Evolutionary conservation across 1,284 basidiomycete species (phyloP), one percentile per base, ranked within the genome.

Genomic region (Ganoderma leucocontextum): DNA sequence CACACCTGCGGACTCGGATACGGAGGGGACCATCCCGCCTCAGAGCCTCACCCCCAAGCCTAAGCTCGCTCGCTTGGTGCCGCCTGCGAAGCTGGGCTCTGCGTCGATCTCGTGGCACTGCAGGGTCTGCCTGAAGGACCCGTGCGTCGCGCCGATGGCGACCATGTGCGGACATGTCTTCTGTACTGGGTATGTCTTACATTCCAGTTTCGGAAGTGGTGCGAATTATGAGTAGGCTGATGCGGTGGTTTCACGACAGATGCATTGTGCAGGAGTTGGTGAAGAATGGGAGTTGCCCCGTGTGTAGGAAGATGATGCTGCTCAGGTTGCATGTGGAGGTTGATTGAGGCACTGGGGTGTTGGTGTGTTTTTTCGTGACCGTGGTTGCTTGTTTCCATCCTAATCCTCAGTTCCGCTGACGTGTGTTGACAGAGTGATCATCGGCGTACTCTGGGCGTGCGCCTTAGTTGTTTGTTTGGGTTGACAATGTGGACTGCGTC

Each of bases 111-210:
- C 58, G 25, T 79, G 77, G 75, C 76, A 77, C 59, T 79, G 78
- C 66, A 66, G 78, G 60, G 67, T 75, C 39, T 79, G 78, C 67
- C 63, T 75, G 57, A 68, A 75, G 62, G 77, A 78, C 38, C 75
- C 77, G 52, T 74, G 75, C 62, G 67, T 65, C 10, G 71, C 75
- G 19, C 78, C 78, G 9, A 78, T 74, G 13, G 77, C 74, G 36
- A 77, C 78, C n/a, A 67, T 75, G 65, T 79, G 78, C 36, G 78
- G 78, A n/a, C 78, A 79, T 62, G 68, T 79, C 13, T 79, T 79
- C 72, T 79, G 78, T 63, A 72, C 77, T 53, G 67, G 71, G 77
- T 79, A 58, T 58, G 75, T 69, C 9, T 33, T 38, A 13, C 13
- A 15, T 47, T 59, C 9, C 17, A 13, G 10, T 12, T 49, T 41